Evolutionary conservation across 805 yeast species (phyloP), one percentile per base, ranked within the genome.

Genomic region (Debaryomyces prosopidis): DNA sequence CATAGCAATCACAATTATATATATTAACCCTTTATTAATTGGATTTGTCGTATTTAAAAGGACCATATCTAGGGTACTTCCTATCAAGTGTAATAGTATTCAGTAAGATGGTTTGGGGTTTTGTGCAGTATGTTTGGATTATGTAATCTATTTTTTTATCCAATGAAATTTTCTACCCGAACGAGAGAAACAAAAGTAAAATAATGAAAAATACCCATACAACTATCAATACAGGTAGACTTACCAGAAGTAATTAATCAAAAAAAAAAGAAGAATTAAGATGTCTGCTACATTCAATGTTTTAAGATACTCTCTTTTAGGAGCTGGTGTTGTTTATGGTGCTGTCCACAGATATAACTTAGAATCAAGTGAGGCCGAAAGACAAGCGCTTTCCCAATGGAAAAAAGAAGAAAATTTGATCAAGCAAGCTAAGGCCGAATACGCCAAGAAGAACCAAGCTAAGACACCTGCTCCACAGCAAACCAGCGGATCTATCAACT

Each of bases 231-330:
- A 34, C 8, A n/a, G 16, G n/a, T 3, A 34, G 37, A n/a, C 3
- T 16, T 12, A 34, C n/a, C 37, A 14, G n/a, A 34, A 34, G 37
- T 34, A 30, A 38, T 9, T 12, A 30, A 23, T 23, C 26, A 30
- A 14, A 30, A 26, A 11, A 26, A 26, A 2, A 30, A 30, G 9
- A 30, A 30, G 33, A 23, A 28, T 23, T 31, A 46, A 36, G 38
- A 68, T 68, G 73, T 67, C 73, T 42, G 54, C 60, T 31, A 62
- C 55, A 38, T 68, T 72, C 59, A 72, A 87, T 86, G 90, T 91
- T 63, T 81, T 91, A 65, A 89, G 98, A 84, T 92, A 94, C 84
- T 76, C 96, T 56, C 85, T 95, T 44, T 80, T 92, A 56, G 92
- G 87, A 44, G 81, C 89, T 57, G 99, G 99, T 69, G 75, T 91